phyloP scores from a whole-genome alignment of 2,329 filamentous ascomycete genomes.

The Periconia sp. region DNA sequence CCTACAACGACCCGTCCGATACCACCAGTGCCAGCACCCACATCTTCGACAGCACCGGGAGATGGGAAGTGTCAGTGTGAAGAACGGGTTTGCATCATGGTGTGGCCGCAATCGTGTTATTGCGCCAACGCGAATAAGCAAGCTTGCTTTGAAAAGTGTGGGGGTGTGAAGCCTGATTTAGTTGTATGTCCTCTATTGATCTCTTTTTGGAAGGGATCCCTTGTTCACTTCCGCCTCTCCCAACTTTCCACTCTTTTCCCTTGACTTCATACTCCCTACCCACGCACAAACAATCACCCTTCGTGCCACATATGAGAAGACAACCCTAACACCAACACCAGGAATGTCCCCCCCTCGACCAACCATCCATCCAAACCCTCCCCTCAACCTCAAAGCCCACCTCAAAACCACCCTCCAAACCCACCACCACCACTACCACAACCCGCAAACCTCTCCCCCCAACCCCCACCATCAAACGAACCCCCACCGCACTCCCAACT shows the following conservation, averaged over 20 bases:
- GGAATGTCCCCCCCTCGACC: slow-evolving; percentile 10
- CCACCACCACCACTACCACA: neutral
- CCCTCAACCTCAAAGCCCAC: neutral
- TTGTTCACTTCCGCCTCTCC: neutral
- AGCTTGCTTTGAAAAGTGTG: slow-evolving; percentile 32
- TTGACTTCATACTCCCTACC: neutral
- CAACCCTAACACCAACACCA: slow-evolving; percentile 1
- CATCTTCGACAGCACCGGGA: neutral
- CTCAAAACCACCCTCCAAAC: neutral
- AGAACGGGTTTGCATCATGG: slow-evolving; percentile 16
- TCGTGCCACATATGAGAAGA: neutral
- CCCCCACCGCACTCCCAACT: slow-evolving; percentile 3
- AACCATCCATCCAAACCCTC: slow-evolving; percentile 3
- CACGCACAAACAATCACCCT: neutral
- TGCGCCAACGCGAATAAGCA: slow-evolving; percentile 27
- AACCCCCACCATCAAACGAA: slow-evolving; percentile 3
- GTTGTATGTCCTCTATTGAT: slow-evolving; percentile 4
- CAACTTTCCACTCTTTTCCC: neutral
- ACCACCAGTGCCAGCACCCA: neutral
- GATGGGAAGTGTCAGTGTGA: slow-evolving; percentile 23
- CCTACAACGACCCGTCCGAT: slow-evolving; percentile 5
- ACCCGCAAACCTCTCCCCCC: slow-evolving; percentile 4
- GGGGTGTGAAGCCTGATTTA: slow-evolving; percentile 19
- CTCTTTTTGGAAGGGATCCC: no score
- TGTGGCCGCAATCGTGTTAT: slow-evolving; percentile 31